Evolutionary conservation across 768 basidiomycete species (phyloP).

Genomic region (Boletus bicolor): DNA sequence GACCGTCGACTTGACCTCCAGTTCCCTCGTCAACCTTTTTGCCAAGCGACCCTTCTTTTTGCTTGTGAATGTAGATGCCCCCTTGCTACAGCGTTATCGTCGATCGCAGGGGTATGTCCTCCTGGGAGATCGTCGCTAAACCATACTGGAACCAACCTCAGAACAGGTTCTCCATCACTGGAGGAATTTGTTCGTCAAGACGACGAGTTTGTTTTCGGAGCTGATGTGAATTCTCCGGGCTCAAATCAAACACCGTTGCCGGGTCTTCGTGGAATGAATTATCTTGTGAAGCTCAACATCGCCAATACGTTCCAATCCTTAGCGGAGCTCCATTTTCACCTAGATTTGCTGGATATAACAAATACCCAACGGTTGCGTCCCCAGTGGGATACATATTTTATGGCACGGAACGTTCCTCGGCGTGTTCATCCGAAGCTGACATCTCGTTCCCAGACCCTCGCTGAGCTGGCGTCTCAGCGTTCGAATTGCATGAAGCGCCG

Average conservation of each 20-base stretch:
- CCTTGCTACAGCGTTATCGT: constrained; percentile 63
- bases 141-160: constrained; percentile 13
- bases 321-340: constrained; percentile 52
- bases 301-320: constrained; percentile 60
- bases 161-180: constrained; percentile 40
- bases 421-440: constrained; percentile 3
- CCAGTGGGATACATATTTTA: constrained; percentile 95
- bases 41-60: constrained; percentile 88
- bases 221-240: constrained; percentile 9
- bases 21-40: constrained; percentile 61
- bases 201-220: constrained; percentile 68
- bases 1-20: constrained; percentile 64
- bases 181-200: constrained; percentile 73
- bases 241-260: constrained; percentile 13
- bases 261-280: constrained; percentile 27
- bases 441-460: constrained; percentile 61
- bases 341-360: constrained; percentile 67
- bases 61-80: constrained; percentile 80
- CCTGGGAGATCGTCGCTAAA: not conserved
- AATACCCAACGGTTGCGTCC: constrained; percentile 79
- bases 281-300: constrained; percentile 58
- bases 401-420: constrained; percentile 50
- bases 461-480: constrained; percentile 81
- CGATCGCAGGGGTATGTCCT: constrained; percentile 51
- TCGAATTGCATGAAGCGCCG: constrained; percentile 98